Evolutionary conservation across 768 basidiomycete species (phyloP).

Genomic region (Hygrophoropsis aurantiaca): DNA sequence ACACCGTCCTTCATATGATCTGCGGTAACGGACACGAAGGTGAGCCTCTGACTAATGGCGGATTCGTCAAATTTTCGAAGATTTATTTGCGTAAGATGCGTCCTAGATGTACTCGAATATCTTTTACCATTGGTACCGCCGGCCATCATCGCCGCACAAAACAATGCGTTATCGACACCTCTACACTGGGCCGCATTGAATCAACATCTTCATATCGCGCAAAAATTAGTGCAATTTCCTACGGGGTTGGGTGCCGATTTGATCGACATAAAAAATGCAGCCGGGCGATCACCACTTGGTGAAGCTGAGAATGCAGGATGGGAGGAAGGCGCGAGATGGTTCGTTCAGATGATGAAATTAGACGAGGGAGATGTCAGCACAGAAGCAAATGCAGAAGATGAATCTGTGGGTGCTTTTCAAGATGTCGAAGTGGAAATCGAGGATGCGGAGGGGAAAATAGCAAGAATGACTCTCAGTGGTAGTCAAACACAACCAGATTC

Average conservation of each 20-base stretch:
- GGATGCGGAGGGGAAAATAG: conserved; percentile 69
- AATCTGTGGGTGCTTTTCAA: conserved; percentile 29
- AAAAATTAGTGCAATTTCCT: conserved; percentile 57
- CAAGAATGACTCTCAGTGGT: conserved; percentile 53
- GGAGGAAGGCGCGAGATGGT: conserved; percentile 83
- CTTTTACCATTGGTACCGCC: conserved; percentile 62
- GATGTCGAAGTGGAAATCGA: conserved; percentile 69
- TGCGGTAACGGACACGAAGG: conserved; percentile 88
- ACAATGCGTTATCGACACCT: conserved; percentile 75
- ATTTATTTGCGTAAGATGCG: conserved; percentile 46
- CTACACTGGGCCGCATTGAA: conserved; percentile 93
- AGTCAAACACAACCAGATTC: not conserved
- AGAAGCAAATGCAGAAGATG: conserved; percentile 32
- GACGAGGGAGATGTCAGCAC: conserved; percentile 46
- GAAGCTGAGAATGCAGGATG: conserved; percentile 80
- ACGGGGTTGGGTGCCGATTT: conserved; percentile 61
- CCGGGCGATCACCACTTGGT: conserved; percentile 73
- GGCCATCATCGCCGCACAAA: conserved; percentile 58
- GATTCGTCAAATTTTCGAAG: not conserved
- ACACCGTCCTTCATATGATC: conserved; percentile 83
- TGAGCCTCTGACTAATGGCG: conserved; percentile 37
- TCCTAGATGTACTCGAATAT: conserved; percentile 71
- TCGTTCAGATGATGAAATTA: conserved; percentile 79
- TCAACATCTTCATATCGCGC: conserved; percentile 61
- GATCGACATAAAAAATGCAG: conserved; percentile 75